A percentile compares a stretch with the other conserved stretches of the same genome.
phyloP scores from a whole-genome alignment of 1,139 yeast species.

The Candida tunisiensis region DNA sequence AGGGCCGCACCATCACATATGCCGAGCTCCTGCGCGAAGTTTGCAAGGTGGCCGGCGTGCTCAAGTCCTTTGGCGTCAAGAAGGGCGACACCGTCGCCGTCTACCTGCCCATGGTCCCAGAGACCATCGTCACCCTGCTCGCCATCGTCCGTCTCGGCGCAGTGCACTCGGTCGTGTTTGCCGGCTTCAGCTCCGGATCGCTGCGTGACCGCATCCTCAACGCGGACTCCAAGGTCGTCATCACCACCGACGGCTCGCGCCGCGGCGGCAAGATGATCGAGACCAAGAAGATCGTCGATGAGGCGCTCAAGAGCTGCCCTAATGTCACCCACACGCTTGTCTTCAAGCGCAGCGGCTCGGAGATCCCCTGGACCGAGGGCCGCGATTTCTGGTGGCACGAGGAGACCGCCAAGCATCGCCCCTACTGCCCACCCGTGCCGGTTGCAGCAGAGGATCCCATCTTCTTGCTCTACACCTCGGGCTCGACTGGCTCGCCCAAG shows the following conservation, averaged over 20 bases:
- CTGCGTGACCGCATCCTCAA: constrained; percentile 62
- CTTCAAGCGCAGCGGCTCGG: constrained; percentile 55
- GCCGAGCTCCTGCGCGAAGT: constrained; percentile 58
- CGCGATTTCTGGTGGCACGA: constrained; percentile 79
- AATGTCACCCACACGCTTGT: constrained; percentile 54
- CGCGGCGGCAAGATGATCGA: constrained; percentile 75
- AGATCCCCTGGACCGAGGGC: constrained; percentile 39
- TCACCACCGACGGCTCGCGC: constrained; percentile 68
- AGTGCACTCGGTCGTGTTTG: constrained; percentile 69
- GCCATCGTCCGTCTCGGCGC: constrained; percentile 73
- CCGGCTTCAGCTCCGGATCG: constrained; percentile 67
- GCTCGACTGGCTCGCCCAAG: constrained; percentile 56
- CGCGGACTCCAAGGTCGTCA: constrained; percentile 56
- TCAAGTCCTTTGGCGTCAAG: constrained; percentile 39
- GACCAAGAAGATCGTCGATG: constrained; percentile 71
- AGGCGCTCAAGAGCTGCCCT: constrained; percentile 56
- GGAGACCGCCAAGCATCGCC: constrained; percentile 49
- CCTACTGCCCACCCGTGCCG: constrained; percentile 44
- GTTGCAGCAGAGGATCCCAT: constrained; percentile 45
- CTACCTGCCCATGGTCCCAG: constrained; percentile 77
- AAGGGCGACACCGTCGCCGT: constrained; percentile 81
- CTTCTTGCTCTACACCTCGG: constrained; percentile 49
- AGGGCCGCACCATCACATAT: constrained; percentile 48
- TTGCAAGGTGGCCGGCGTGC: constrained; percentile 31
- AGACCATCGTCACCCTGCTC: constrained; percentile 53